Conservation (phyloP, 305 asterid genomes). For the Withania somnifera region DNA sequence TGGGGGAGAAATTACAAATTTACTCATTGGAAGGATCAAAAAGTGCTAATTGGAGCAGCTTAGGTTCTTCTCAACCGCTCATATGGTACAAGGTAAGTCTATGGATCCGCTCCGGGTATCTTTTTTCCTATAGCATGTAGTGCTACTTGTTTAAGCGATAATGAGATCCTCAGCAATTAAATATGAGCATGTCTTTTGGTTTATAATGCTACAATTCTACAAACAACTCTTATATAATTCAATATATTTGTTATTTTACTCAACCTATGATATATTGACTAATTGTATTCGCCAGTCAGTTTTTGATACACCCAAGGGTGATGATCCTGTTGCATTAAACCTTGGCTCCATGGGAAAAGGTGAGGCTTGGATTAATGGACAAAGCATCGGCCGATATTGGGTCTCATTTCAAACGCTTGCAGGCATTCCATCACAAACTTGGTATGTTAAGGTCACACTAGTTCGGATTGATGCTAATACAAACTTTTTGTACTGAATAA, state of each 20-base stretch:
- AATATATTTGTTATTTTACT: background rate
- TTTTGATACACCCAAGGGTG: constrained; percentile 61
- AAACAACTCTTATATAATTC: background rate
- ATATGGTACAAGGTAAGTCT: constrained; percentile 78
- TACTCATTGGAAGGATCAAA: constrained; percentile 39
- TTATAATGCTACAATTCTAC: background rate
- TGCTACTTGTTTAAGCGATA: background rate
- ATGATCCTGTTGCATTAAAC: constrained; percentile 64
- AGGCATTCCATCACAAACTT: constrained; percentile 69
- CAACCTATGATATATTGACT: background rate
- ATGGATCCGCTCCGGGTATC: background rate
- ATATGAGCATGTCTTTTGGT: background rate
- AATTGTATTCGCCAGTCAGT: constrained; percentile 24
- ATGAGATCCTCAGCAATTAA: background rate
- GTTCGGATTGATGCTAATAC: background rate
- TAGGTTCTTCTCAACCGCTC: constrained; percentile 32
- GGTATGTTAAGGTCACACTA: constrained; percentile 27
- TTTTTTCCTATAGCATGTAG: background rate
- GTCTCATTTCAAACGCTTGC: constrained; percentile 39
- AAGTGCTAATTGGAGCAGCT: constrained; percentile 33
- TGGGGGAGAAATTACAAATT: constrained; percentile 49
- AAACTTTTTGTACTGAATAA: background rate
- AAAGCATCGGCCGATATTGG: constrained; percentile 88
- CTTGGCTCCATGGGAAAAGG: constrained; percentile 95
- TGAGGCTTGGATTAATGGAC: constrained; percentile 69